Evolutionary conservation across 257 asterid genomes (phyloP), one percentile per base, ranked within the genome.

Genomic region (Penstemon newberryi): DNA sequence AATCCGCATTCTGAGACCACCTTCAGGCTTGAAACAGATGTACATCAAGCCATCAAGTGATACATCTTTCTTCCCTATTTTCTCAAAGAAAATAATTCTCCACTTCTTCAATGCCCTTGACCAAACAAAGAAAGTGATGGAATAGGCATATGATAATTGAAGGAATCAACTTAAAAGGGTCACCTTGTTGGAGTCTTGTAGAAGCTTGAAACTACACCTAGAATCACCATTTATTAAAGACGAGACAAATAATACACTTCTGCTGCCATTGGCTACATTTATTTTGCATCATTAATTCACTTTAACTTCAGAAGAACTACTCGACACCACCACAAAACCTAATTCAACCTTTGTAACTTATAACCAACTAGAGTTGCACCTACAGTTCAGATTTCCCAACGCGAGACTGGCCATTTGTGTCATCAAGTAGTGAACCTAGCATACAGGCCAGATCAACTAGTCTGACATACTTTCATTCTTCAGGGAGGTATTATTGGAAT

Each of bases 111-210:
- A 56, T 37, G 11, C 44, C 10, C 18, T 68, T 66, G 49, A 37
- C 13, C 38, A 42, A 42, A 60, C 43, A 60, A 61, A 60, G n/a
- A 67, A 25, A 25, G 33, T 69, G 73, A 61, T 18, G 75, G 60
- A 60, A 42, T 40, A 46, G 63, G 37, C 25, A 50, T 64, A 37
- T 47, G 66, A 4, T n/a, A 60, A 25, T 40, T 38, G 5, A 52
- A 60, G 9, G 15, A 25, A 25, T 25, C 33, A 25, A 25, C 33
- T 25, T 25, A 25, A 25, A 25, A 25, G 2, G 4, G 54, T 6
- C 41, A 50, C 46, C 55, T 41, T 56, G 8, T 12, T 40, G 39
- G 8, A 40, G 15, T 49, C 42, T 62, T 53, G 7, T 40, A 33
- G n/a, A 66, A 53, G 25, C 60, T 15, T 40, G 33, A 10, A 66